A percentile compares a stretch with the other conserved stretches of the same genome.
Evolutionary conservation across 1,284 basidiomycete genomes (phyloP).

Genomic region (Naganishia albida): DNA sequence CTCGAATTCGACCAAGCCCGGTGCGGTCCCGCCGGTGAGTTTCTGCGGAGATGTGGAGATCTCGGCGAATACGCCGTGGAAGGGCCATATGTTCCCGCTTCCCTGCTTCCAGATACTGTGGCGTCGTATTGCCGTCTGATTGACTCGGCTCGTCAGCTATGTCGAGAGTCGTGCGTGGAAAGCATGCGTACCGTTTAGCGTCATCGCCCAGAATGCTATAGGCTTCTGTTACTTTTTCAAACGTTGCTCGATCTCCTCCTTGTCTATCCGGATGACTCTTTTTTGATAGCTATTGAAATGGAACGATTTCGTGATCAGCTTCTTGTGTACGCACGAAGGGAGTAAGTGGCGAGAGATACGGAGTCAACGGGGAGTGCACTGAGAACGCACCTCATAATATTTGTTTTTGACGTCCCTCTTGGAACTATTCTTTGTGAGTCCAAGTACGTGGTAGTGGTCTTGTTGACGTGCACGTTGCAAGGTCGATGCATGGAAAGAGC

Average conservation of each 20-base stretch:
- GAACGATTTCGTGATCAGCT: not conserved
- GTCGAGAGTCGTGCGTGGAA: not conserved
- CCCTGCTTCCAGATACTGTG: conserved; percentile 23
- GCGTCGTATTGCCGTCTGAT: conserved; percentile 35
- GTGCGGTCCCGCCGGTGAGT: conserved; percentile 30
- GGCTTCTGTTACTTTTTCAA: conserved; percentile 53
- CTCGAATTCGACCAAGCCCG: conserved; percentile 31
- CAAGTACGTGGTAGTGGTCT: conserved; percentile 51
- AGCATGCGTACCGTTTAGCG: conserved; percentile 39
- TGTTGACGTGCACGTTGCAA: conserved; percentile 11
- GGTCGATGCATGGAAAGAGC: conserved; percentile 12
- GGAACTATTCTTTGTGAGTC: conserved; percentile 47
- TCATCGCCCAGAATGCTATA: conserved; percentile 50
- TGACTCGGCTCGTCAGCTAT: not conserved
- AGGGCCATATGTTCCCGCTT: conserved; percentile 14
- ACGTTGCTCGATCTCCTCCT: conserved; percentile 45
- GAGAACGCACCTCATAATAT: conserved; percentile 53
- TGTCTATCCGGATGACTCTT: conserved; percentile 54
- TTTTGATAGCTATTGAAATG: conserved; percentile 50
- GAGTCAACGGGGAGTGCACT: not conserved
- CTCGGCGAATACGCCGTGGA: conserved; percentile 31
- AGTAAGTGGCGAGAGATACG: not conserved
- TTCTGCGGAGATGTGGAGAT: conserved; percentile 32
- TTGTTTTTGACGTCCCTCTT: conserved; percentile 54
- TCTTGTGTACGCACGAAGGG: not conserved